A percentile compares a stretch with the other conserved stretches of the same genome.
Evolutionary conservation across 2,329 filamentous ascomycete genomes (phyloP).

Genomic region (Colletotrichum neosansevieriae): DNA sequence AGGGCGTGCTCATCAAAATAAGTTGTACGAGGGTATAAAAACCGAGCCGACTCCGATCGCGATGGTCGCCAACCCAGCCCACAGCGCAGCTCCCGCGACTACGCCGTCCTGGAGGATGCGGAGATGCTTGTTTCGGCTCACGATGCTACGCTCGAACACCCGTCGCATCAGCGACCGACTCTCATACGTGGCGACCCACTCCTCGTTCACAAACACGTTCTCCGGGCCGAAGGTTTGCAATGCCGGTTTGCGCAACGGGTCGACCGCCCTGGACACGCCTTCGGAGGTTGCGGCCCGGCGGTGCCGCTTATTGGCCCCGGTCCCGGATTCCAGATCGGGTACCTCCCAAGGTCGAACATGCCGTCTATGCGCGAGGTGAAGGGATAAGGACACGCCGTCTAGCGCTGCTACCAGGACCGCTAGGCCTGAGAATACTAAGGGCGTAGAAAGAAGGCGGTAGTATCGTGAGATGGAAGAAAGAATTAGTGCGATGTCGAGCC

Average conservation of each 20-base stretch:
- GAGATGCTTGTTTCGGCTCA: slow-evolving; percentile 44
- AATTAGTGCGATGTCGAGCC: slow-evolving; percentile 49
- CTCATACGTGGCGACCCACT: slow-evolving; percentile 43
- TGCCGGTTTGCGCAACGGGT: slow-evolving; percentile 42
- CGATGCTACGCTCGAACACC: slow-evolving; percentile 42
- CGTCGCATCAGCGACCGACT: slow-evolving; percentile 40
- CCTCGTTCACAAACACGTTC: slow-evolving; percentile 44
- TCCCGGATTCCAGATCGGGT: slow-evolving; percentile 48
- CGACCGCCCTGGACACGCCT: slow-evolving; percentile 37
- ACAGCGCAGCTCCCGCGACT: slow-evolving; percentile 45
- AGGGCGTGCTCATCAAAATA: slow-evolving; percentile 20
- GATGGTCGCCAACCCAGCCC: slow-evolving; percentile 44
- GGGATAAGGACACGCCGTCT: slow-evolving; percentile 52
- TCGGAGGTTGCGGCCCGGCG: slow-evolving; percentile 37
- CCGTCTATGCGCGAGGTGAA: slow-evolving; percentile 49
- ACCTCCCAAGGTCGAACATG: slow-evolving; percentile 55
- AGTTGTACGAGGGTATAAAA: slow-evolving; percentile 41
- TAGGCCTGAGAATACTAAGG: slow-evolving; percentile 52
- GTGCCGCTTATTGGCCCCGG: slow-evolving; percentile 40
- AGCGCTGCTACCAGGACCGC: slow-evolving; percentile 50
- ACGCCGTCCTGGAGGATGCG: slow-evolving; percentile 47
- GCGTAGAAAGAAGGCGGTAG: slow-evolving; percentile 46
- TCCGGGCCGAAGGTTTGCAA: slow-evolving; percentile 45
- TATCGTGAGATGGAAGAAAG: slow-evolving; percentile 46
- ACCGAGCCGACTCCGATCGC: slow-evolving; percentile 42